Evolutionary conservation across 306 rosid genomes (phyloP).

Genomic region (Casuarina glauca): DNA sequence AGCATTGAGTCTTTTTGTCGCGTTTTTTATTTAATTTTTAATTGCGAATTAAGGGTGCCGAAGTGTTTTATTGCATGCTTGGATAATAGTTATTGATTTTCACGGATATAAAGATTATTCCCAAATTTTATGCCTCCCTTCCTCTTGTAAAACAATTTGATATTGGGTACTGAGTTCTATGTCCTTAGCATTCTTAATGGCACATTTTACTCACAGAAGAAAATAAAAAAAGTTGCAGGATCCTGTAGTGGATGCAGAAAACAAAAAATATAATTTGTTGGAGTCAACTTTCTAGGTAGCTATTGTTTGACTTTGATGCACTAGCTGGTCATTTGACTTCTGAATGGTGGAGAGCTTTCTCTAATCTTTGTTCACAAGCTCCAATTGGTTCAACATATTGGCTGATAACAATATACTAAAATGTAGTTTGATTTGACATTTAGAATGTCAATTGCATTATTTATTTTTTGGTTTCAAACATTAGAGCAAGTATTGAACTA

Average conservation of each 20-base stretch:
- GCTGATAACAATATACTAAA: not conserved
- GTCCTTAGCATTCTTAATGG: not conserved
- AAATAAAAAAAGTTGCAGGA: not conserved
- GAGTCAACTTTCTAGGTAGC: constrained; percentile 2
- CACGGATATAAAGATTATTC: not conserved
- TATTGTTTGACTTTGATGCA: not conserved
- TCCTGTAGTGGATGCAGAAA: not conserved
- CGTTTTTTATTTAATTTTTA: not conserved
- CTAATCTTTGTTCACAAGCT: not conserved
- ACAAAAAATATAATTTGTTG: not conserved
- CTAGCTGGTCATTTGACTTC: not conserved
- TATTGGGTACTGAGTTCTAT: not conserved
- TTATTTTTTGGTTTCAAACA: too few relatives aligned
- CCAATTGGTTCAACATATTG: not conserved
- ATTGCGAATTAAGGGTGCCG: not conserved
- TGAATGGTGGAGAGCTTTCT: not conserved
- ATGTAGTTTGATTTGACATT: not conserved
- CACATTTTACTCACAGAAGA: not conserved
- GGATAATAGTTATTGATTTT: not conserved
- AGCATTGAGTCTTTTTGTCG: not conserved
- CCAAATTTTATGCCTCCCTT: not conserved
- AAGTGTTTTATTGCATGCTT: not conserved
- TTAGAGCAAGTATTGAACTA: too few relatives aligned
- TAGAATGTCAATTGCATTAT: too few relatives aligned
- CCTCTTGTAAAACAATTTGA: not conserved